phyloP scores from a whole-genome alignment of 441 rosid genomes.

The Pelargonium myrrhifolium region DNA sequence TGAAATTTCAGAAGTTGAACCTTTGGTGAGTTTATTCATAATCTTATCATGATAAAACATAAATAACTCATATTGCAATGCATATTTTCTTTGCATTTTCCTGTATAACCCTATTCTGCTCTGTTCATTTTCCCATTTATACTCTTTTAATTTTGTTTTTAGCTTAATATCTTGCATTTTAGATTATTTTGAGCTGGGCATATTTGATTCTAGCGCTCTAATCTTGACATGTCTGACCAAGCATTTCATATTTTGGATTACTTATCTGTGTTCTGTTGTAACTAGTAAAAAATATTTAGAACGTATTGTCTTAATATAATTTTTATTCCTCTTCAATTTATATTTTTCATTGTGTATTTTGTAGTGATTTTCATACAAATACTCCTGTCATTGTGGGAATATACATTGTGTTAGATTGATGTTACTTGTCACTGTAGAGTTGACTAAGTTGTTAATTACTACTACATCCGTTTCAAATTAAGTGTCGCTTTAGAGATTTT shows the following conservation, averaged over 20 bases:
- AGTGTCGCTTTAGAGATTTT: no score
- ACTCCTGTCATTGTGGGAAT: not conserved
- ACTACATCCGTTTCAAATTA: no score
- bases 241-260: not conserved
- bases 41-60: constrained; percentile 5
- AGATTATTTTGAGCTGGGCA: constrained; percentile 1
- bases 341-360: not conserved
- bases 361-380: not conserved
- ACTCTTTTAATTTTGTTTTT: not conserved
- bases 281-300: not conserved
- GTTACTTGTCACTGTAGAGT: not conserved
- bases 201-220: not conserved
- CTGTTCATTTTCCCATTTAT: constrained; percentile 3
- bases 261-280: not conserved
- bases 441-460: not conserved
- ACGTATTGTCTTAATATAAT: not conserved
- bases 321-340: not conserved
- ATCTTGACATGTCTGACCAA: not conserved
- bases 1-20: constrained; percentile 83
- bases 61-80: not conserved
- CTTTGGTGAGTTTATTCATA: constrained; percentile 53
- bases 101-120: not conserved
- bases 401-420: not conserved
- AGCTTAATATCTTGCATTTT: not conserved
- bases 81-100: not conserved